Evolutionary conservation across 1,139 yeast genomes (phyloP).

Genomic region (Pichia sp.): DNA sequence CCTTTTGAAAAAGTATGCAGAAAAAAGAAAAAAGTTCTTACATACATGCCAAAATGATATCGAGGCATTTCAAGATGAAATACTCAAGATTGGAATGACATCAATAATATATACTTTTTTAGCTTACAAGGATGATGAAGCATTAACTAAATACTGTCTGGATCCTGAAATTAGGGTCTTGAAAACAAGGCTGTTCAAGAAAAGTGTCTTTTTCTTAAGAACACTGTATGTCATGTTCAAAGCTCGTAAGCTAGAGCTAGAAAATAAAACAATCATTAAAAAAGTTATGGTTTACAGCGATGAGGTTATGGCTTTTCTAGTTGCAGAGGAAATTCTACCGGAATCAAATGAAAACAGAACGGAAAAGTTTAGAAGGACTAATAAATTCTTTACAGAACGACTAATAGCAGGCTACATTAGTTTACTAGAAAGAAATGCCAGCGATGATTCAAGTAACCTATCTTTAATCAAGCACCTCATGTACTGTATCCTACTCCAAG

Average conservation of each 20-base stretch:
- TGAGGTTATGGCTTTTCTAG: constrained; percentile 3
- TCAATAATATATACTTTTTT: constrained; percentile 5
- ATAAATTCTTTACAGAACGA: constrained; percentile 27
- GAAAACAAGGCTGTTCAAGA: background rate
- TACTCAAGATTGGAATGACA: constrained; percentile 8
- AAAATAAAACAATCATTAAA: background rate
- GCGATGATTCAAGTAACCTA: constrained; percentile 38
- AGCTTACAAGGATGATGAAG: constrained; percentile 2
- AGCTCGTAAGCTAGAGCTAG: background rate
- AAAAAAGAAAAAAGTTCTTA: constrained; percentile 8
- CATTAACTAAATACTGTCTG: background rate
- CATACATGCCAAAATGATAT: constrained; percentile 3
- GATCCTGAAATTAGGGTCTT: background rate
- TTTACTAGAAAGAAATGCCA: constrained; percentile 31
- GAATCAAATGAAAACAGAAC: background rate
- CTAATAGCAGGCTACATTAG: constrained; percentile 36
- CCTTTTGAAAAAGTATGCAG: constrained; percentile 1
- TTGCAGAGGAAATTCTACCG: background rate
- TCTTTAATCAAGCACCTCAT: constrained; percentile 37
- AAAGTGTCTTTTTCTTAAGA: background rate
- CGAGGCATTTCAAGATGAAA: constrained; percentile 1
- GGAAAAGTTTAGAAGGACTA: constrained; percentile 4
- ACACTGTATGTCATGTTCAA: background rate
- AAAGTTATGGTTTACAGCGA: background rate
- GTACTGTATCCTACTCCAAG: constrained; percentile 40